Evolutionary conservation across 768 basidiomycete genomes (phyloP).

Genomic region (Favolaschia claudopus): DNA sequence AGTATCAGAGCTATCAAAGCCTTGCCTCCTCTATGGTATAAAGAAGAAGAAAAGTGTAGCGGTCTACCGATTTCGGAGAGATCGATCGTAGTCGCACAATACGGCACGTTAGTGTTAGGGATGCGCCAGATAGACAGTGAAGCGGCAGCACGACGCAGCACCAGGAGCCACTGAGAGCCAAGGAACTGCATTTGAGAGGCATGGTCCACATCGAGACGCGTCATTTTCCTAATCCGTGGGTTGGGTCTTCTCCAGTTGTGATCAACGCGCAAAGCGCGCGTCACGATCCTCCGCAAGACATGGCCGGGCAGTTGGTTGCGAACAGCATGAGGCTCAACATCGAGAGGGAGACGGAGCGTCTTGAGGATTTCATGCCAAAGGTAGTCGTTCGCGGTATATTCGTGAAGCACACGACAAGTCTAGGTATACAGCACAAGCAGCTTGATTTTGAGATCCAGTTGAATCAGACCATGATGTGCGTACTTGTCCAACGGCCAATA

Average conservation of each 20-base stretch:
- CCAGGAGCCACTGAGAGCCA: slow-evolving; percentile 58
- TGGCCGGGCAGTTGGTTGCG: slow-evolving; percentile 44
- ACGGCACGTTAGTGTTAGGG: slow-evolving; percentile 33
- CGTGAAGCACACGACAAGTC: slow-evolving; percentile 68
- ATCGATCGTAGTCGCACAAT: slow-evolving; percentile 37
- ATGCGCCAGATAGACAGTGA: slow-evolving; percentile 55
- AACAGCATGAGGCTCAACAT: slow-evolving; percentile 45
- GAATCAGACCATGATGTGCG: slow-evolving; percentile 4
- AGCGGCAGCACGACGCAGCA: slow-evolving; percentile 44
- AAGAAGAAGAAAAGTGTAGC: slow-evolving; percentile 43
- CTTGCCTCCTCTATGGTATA: slow-evolving; percentile 32
- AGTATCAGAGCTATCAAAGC: slow-evolving; percentile 33
- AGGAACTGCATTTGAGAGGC: slow-evolving; percentile 56
- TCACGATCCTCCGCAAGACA: slow-evolving; percentile 49
- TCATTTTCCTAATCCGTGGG: slow-evolving; percentile 44
- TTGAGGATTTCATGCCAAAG: slow-evolving; percentile 58
- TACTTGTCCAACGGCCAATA: too few species aligned
- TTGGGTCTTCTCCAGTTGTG: slow-evolving; percentile 53
- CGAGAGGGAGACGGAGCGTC: slow-evolving; percentile 54
- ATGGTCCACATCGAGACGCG: slow-evolving; percentile 47
- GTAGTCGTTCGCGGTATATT: slow-evolving; percentile 58
- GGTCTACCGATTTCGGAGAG: slow-evolving; percentile 31
- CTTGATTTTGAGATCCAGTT: slow-evolving; percentile 28
- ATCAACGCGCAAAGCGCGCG: slow-evolving; percentile 57
- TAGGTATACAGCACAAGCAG: too few species aligned